Base-by-base conservation (phyloP, 2,329 filamentous ascomycete genomes). In the Mycosphaerella sp. region DNA sequence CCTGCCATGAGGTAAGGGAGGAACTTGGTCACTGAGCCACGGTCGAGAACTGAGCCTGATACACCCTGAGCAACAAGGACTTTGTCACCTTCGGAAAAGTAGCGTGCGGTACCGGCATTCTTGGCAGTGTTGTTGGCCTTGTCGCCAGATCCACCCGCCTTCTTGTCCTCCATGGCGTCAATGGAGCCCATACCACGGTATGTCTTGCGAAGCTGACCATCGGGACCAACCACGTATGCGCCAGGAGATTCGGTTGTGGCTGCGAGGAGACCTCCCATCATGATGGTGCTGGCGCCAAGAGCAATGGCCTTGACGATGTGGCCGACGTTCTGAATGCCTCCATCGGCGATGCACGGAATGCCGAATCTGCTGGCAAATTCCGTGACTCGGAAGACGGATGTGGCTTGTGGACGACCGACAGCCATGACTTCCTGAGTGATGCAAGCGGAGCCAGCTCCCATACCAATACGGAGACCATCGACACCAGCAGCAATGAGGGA, bases 361-460 rank as follows among this genome's bases (percentile, higher is more conserved):
- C 94, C 93, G 66, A 98, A 98, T 61, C 84, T 85, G 52, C 86
- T 86, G 46, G 93, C 91, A 65, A 98, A 98, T 48, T 82, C 77
- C 65, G 87, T 85, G 64, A 98, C 93, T 62, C 85, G 87, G 77
- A 87, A 89, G 54, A 98, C 91, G 39, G 93, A 85, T 25, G 90
- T 88, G 37, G 94, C 93, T 75, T 98, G 93, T 52, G 93, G 93
- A 65, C 93, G 86, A 54, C 94, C 93, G 44, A 98, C 91, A 62
- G 93, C 93, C 93, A 98, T 98, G 68, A 98, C 94, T 75, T 98
- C 93, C 74, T 98, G 93, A 50, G 93, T 98, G 64, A 98, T 98
- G 74, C 93, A 98, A 67, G 93, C 93, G 67, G 88, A 95, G 67
- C 93, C 93, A 68, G 89, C 95, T 62, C 93, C 93, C 93, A 98